Evolutionary conservation across 176 grass and related monocot species (phyloP).

Genomic region (Aechmea fasciata): DNA sequence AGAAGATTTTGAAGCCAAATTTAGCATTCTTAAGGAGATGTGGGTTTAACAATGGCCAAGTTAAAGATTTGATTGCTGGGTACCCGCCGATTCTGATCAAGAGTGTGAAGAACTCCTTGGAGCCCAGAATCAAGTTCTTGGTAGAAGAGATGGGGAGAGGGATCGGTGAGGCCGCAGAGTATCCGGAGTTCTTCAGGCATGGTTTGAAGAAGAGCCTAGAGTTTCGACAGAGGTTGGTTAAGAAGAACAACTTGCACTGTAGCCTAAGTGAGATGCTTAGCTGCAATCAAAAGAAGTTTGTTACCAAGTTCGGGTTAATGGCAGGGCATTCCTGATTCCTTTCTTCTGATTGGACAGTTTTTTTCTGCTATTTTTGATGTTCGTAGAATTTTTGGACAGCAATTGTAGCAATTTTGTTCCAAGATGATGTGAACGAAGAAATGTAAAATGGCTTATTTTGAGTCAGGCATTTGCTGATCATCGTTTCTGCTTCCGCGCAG

Average conservation of each 20-base stretch:
- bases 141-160: conserved; percentile 74
- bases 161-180: conserved; percentile 59
- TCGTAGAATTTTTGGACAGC: too few species aligned
- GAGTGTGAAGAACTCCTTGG: conserved; percentile 70
- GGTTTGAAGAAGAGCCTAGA: conserved; percentile 79
- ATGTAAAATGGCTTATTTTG: too few species aligned
- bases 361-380: too few species aligned
- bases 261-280: conserved; percentile 87
- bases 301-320: conserved; percentile 53
- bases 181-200: conserved; percentile 84
- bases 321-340: conserved; percentile 28
- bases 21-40: conserved; percentile 49
- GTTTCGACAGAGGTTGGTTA: conserved; percentile 71
- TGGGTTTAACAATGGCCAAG: conserved; percentile 57
- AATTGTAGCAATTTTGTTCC: too few species aligned
- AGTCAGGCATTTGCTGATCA: too few species aligned
- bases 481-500: too few species aligned
- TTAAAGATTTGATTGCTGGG: conserved; percentile 54
- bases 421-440: too few species aligned
- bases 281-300: conserved; percentile 84
- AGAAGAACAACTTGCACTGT: conserved; percentile 51
- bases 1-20: conserved; percentile 61
- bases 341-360: neutral
- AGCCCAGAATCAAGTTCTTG: conserved; percentile 90
- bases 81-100: conserved; percentile 88